Percentiles rank a stretch among this genome's conserved stretches.
These are phyloP conservation scores for Malassezia sp. DNA, from an alignment of 1,284 basidiomycete species.

Conservation along the genomic window DNA sequence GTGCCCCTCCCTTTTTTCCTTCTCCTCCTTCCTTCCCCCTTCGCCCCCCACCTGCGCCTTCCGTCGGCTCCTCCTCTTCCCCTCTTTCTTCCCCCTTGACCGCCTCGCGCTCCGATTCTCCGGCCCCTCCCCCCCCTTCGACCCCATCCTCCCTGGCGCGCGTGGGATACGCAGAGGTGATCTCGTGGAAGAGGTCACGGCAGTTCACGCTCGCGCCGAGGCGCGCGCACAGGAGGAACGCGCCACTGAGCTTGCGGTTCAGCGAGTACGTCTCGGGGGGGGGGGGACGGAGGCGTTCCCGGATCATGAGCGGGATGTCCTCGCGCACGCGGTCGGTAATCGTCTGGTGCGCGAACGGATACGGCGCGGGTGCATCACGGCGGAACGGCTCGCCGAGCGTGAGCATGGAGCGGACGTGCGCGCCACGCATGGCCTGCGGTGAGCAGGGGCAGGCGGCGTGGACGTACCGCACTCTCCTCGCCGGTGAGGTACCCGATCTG, in stretches of 20 bases:
- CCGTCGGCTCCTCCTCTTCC: too few species aligned
- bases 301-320: constrained; percentile 81
- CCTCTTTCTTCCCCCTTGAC: too few species aligned
- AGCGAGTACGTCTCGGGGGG: constrained; percentile 87
- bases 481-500: constrained; percentile 82
- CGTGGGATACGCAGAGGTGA: constrained; percentile 16
- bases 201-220: constrained; percentile 68
- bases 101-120: too few species aligned
- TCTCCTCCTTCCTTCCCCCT: too few species aligned
- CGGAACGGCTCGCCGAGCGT: constrained; percentile 68
- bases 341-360: constrained; percentile 56
- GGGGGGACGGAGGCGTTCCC: constrained; percentile 77
- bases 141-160: too few species aligned
- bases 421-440: constrained; percentile 67
- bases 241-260: constrained; percentile 86
- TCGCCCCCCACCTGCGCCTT: too few species aligned
- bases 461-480: constrained; percentile 63
- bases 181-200: constrained; percentile 50
- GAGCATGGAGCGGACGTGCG: constrained; percentile 72
- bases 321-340: constrained; percentile 65
- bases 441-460: too few species aligned
- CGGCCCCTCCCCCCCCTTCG: too few species aligned
- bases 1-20: neutral
- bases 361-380: constrained; percentile 55
- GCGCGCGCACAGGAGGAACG: constrained; percentile 78